phyloP scores from a whole-genome alignment of 2,329 filamentous ascomycete genomes.

The Monosporascus sp. region DNA sequence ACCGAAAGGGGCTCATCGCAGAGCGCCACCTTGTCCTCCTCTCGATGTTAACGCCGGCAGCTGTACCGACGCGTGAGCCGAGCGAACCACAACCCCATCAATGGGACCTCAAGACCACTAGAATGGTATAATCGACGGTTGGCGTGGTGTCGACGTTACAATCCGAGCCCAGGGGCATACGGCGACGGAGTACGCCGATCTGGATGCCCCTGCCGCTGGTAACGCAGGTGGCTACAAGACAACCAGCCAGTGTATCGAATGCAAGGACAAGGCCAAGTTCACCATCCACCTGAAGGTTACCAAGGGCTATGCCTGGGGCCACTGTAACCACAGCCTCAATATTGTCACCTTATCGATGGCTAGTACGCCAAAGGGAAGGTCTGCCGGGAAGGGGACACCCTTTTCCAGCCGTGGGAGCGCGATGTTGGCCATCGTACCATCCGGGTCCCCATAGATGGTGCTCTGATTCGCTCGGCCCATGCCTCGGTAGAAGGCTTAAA shows the following conservation, averaged over 20 bases:
- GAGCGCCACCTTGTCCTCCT: constrained; percentile 38
- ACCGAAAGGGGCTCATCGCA: constrained; percentile 29
- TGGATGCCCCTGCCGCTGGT: constrained; percentile 2
- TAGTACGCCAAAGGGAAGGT: constrained; percentile 6
- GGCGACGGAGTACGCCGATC: constrained; percentile 12
- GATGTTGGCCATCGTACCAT: constrained; percentile 12
- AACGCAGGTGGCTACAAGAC: background rate
- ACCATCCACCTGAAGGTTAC: constrained; percentile 8
- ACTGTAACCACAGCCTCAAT: constrained; percentile 6
- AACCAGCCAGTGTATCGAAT: constrained; percentile 14
- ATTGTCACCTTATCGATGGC: constrained; percentile 14
- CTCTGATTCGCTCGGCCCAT: constrained; percentile 23
- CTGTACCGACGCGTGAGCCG: constrained; percentile 30
- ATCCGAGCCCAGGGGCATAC: constrained; percentile 3
- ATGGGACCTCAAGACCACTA: constrained; percentile 19
- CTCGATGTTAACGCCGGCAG: constrained; percentile 13
- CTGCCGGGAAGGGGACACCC: background rate
- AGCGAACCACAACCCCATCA: constrained; percentile 10
- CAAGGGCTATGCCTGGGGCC: constrained; percentile 5
- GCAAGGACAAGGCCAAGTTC: constrained; percentile 12
- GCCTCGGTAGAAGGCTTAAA: constrained; percentile 30
- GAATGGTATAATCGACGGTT: constrained; percentile 17
- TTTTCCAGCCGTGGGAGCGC: background rate
- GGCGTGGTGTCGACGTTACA: constrained; percentile 13
- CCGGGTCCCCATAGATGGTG: constrained; percentile 17